Evolutionary conservation across 805 yeast species (phyloP).

Genomic region (Candida chilensis): DNA sequence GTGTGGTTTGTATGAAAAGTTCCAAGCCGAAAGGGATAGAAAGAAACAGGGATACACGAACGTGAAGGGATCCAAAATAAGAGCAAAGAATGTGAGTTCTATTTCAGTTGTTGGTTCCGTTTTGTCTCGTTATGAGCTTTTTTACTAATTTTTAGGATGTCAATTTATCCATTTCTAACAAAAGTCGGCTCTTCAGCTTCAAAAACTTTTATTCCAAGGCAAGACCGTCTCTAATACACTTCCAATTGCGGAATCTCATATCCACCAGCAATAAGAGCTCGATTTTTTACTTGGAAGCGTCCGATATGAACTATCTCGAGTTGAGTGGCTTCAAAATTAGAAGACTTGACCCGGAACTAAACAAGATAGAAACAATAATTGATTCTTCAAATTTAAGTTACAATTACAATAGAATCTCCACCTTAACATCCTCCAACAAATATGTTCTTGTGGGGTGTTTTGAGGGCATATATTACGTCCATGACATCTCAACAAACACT

Average conservation of each 20-base stretch:
- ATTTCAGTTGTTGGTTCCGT: too few species aligned
- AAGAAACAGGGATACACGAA: too few species aligned
- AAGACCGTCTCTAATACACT: constrained; percentile 43
- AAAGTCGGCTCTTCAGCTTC: too few species aligned
- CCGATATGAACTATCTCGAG: constrained; percentile 11
- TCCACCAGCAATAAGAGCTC: constrained; percentile 21
- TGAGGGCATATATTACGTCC: constrained; percentile 37
- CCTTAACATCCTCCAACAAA: constrained; percentile 32
- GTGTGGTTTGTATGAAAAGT: too few species aligned
- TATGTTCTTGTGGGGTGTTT: constrained; percentile 44
- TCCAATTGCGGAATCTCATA: constrained; percentile 46
- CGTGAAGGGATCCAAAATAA: too few species aligned
- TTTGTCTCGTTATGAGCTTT: too few species aligned
- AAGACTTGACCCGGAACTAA: constrained; percentile 8
- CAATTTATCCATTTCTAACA: too few species aligned
- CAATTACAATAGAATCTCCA: constrained; percentile 31
- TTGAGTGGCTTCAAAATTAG: constrained; percentile 16
- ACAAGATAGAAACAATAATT: constrained; percentile 12
- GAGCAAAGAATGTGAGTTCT: too few species aligned
- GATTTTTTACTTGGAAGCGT: constrained; percentile 24
- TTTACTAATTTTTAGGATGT: too few species aligned
- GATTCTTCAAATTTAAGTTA: constrained; percentile 18
- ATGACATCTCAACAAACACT: constrained; percentile 16
- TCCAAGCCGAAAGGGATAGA: too few species aligned
- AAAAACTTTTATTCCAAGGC: constrained; percentile 32